A percentile compares a stretch with the other conserved stretches of the same genome.
phyloP scores from a whole-genome alignment of 305 asterid genomes.

The Stenogyne calaminthoides region DNA sequence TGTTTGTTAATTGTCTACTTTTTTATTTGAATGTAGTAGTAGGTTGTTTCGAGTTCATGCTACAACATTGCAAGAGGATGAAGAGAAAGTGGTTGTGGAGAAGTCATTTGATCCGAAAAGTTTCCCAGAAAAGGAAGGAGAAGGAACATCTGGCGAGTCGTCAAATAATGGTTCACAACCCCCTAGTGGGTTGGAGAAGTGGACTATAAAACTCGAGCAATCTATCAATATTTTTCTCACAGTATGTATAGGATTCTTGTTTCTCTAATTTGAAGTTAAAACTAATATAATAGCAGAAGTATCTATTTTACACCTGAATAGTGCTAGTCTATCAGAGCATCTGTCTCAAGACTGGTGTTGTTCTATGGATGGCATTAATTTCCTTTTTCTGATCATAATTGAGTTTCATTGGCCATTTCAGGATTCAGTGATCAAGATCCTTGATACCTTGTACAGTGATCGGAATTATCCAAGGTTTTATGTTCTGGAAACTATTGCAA shows the following conservation, averaged over 20 bases:
- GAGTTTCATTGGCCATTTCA: constrained; percentile 42
- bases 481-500: constrained; percentile 95
- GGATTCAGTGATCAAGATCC: constrained; percentile 91
- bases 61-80: constrained; percentile 68
- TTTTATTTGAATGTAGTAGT: constrained; percentile 31
- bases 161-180: constrained; percentile 42
- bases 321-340: neutral
- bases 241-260: constrained; percentile 36
- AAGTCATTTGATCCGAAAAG: constrained; percentile 61
- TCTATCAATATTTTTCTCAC: constrained; percentile 83
- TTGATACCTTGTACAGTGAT: constrained; percentile 79
- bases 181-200: constrained; percentile 58
- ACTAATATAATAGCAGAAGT: constrained; percentile 12
- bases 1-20: constrained; percentile 22
- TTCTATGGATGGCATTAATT: neutral
- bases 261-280: constrained; percentile 17
- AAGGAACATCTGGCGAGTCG: constrained; percentile 41
- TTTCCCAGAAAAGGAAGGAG: constrained; percentile 55
- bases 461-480: constrained; percentile 86
- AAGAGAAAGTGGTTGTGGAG: constrained; percentile 70
- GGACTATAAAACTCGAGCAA: constrained; percentile 79
- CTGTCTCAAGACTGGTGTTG: neutral
- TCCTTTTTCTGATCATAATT: constrained; percentile 27
- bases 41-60: constrained; percentile 56
- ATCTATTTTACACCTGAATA: neutral